phyloP scores from a whole-genome alignment of 2,329 filamentous ascomycete species.

The Aureobasidium pullulans region DNA sequence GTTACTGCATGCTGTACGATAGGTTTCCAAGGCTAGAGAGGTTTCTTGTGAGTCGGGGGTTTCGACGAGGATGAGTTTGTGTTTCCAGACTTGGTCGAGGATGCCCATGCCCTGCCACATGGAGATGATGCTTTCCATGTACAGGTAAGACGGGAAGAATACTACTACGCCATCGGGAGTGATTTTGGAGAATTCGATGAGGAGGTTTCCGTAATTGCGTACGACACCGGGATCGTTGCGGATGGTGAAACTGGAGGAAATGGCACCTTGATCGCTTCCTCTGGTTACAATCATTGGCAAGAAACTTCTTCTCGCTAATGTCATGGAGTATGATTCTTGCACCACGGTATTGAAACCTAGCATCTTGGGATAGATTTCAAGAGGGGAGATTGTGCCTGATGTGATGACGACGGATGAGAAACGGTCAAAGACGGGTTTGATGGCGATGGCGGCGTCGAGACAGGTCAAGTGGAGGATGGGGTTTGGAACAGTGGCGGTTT shows the following conservation, averaged over 20 bases:
- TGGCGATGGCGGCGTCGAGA: conserved; percentile 93
- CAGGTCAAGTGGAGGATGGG: conserved; percentile 97
- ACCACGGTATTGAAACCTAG: conserved; percentile 86
- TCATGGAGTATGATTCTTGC: conserved; percentile 97
- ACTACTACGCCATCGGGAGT: conserved; percentile 98
- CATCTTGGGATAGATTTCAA: conserved; percentile 99
- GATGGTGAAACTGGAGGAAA: conserved; percentile 91
- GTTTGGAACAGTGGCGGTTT: conserved; percentile 90
- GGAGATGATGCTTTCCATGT: conserved; percentile 98
- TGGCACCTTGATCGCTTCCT: conserved; percentile 85
- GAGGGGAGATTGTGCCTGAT: conserved; percentile 88
- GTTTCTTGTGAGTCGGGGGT: conserved; percentile 97
- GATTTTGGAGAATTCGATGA: conserved; percentile 92
- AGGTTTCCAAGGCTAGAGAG: conserved; percentile 88
- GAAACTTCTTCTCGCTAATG: conserved; percentile 87
- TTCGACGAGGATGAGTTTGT: conserved; percentile 95
- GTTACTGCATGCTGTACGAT: conserved; percentile 95
- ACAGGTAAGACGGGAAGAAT: conserved; percentile 96
- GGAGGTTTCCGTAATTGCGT: conserved; percentile 85
- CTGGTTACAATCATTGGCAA: conserved; percentile 95
- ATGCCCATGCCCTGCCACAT: conserved; percentile 99
- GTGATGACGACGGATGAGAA: conserved; percentile 99
- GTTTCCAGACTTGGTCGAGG: conserved; percentile 96
- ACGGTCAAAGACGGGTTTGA: conserved; percentile 93
- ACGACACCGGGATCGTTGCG: conserved; percentile 96